Evolutionary conservation across 129 eudicot species (phyloP).

Genomic region (Flaveria ramosissima): DNA sequence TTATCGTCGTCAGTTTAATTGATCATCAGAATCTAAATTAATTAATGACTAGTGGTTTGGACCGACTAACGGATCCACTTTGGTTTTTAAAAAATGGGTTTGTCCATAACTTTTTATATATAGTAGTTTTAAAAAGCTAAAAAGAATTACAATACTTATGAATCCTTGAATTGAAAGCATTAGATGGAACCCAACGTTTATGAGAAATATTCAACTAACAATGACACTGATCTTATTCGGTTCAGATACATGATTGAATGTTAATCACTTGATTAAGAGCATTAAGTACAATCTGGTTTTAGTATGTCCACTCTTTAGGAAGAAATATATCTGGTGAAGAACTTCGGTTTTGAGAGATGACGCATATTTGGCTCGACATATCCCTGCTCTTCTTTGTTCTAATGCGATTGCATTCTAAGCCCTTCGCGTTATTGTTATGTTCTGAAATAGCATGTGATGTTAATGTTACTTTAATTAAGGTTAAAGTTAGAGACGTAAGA

Average conservation of each 20-base stretch:
- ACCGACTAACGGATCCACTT: no score
- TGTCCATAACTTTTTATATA: no score
- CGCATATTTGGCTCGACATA: constrained; percentile 29
- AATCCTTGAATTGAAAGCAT: neutral
- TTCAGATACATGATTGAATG: constrained; percentile 37
- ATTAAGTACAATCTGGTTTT: constrained; percentile 33
- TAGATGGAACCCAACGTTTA: constrained; percentile 20
- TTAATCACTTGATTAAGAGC: constrained; percentile 11
- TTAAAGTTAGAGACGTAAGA: neutral
- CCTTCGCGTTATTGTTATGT: constrained; percentile 28
- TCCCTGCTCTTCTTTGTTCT: constrained; percentile 39
- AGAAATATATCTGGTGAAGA: constrained; percentile 73
- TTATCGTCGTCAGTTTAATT: no score
- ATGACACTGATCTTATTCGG: constrained; percentile 20
- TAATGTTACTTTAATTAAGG: neutral
- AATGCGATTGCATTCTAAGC: constrained; percentile 13
- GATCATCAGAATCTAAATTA: no score
- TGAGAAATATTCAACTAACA: constrained; percentile 14
- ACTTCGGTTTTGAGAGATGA: constrained; percentile 42
- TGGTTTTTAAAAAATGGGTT: no score
- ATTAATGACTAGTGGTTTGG: no score
- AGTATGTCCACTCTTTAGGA: constrained; percentile 85
- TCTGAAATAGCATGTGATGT: constrained; percentile 40
- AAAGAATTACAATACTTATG: no score
- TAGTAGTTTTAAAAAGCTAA: no score